Conservation (phyloP, 1,284 basidiomycete genomes). For the Vanrija pseudolonga region DNA sequence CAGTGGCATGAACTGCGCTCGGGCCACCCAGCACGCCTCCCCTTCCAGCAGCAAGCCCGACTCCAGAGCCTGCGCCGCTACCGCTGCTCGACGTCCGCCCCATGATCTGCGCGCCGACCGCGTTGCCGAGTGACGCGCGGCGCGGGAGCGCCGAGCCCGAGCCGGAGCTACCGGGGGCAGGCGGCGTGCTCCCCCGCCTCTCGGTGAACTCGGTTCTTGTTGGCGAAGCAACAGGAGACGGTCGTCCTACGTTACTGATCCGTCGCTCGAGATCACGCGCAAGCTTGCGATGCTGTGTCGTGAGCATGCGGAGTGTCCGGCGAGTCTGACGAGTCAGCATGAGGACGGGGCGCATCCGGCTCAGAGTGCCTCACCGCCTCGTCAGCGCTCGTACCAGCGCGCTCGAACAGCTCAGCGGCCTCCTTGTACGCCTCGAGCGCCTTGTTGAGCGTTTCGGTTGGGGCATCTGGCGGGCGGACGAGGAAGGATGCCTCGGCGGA, state of each 20-base stretch:
- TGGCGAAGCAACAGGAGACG: neutral
- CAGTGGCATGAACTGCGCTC: slow-evolving; percentile 10
- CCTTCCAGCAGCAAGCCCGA: slow-evolving; percentile 4
- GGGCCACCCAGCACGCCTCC: neutral
- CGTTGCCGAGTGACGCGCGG: neutral
- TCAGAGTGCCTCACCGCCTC: slow-evolving; percentile 14
- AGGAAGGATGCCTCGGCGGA: slow-evolving; percentile 37
- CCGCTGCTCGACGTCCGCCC: neutral
- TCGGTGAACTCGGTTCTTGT: neutral
- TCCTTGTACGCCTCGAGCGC: slow-evolving; percentile 34
- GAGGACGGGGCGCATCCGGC: neutral
- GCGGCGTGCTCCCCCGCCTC: neutral
- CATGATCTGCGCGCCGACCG: too few species aligned
- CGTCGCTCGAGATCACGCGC: slow-evolving; percentile 40
- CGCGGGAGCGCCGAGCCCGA: neutral
- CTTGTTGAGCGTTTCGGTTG: slow-evolving; percentile 17
- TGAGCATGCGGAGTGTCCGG: slow-evolving; percentile 38
- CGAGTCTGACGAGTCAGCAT: slow-evolving; percentile 1
- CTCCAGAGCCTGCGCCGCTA: neutral
- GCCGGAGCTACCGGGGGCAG: neutral
- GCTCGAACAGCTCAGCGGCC: slow-evolving; percentile 41
- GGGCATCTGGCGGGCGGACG: slow-evolving; percentile 16
- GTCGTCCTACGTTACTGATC: slow-evolving; percentile 11
- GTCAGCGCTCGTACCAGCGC: slow-evolving; percentile 8
- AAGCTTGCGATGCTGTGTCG: slow-evolving; percentile 43